A percentile compares a stretch with the other conserved stretches of the same genome.
These are phyloP conservation scores for Leptodermis oblonga DNA, from an alignment of 257 asterid genomes.

Conservation along the genomic window DNA sequence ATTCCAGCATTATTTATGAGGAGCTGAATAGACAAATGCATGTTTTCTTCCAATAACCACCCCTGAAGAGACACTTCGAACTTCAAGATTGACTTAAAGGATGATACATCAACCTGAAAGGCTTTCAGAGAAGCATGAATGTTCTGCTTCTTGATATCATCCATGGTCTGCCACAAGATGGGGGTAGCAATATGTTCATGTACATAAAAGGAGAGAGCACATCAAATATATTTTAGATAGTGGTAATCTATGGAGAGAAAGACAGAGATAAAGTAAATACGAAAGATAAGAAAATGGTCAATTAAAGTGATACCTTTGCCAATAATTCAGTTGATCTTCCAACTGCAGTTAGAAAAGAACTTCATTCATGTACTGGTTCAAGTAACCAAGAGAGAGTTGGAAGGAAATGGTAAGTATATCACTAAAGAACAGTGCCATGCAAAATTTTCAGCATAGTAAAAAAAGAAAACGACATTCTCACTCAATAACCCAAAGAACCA, in stretches of 20 bases:
- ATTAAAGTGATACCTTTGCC: constrained; percentile 45
- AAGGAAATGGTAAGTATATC: background rate
- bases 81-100: constrained; percentile 64
- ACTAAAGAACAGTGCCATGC: background rate
- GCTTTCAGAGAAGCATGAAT: constrained; percentile 54
- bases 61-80: constrained; percentile 65
- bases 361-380: background rate
- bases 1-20: constrained; percentile 92
- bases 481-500: background rate
- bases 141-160: constrained; percentile 47
- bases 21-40: constrained; percentile 76
- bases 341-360: constrained; percentile 45
- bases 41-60: constrained; percentile 66
- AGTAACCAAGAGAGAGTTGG: background rate
- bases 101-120: constrained; percentile 62
- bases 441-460: background rate
- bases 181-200: constrained; percentile 6
- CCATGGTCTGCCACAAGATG: constrained; percentile 39
- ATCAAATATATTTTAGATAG: background rate
- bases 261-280: constrained; percentile 2
- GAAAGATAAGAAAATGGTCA: background rate
- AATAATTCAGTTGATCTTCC: constrained; percentile 66
- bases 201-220: background rate
- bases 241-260: background rate
- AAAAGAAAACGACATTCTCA: background rate